These are phyloP conservation scores for Stipa capillata DNA, from an alignment of 176 grass and related monocot species.

Conservation along the genomic window DNA sequence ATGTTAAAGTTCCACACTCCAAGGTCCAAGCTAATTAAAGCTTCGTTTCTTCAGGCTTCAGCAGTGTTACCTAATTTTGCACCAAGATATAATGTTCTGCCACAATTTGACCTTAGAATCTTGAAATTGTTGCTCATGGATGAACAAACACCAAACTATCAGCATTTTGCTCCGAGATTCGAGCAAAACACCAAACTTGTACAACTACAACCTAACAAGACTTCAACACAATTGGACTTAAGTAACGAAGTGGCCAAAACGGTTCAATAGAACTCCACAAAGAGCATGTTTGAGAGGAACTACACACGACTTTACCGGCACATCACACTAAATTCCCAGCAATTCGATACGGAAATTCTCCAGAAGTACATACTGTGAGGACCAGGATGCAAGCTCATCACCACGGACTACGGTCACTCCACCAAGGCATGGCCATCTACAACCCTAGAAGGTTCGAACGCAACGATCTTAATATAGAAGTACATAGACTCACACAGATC, in stretches of 20 bases:
- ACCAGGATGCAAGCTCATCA: constrained; percentile 10
- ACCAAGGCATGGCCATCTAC: background rate
- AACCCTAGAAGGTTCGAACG: constrained; percentile 13
- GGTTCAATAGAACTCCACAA: background rate
- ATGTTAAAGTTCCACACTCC: background rate
- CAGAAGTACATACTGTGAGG: background rate
- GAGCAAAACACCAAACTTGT: background rate
- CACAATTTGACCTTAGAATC: background rate
- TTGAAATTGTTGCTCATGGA: background rate
- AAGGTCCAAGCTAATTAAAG: background rate
- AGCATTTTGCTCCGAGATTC: background rate
- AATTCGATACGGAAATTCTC: background rate
- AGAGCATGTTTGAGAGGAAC: background rate
- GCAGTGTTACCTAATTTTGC: background rate
- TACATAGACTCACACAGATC: background rate
- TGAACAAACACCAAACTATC: background rate
- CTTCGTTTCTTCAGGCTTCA: background rate
- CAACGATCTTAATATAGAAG: background rate
- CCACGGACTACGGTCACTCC: background rate
- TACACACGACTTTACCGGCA: background rate
- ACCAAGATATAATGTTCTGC: background rate
- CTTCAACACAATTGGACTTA: background rate
- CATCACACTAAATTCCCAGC: background rate
- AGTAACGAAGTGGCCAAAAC: background rate
- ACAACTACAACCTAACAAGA: background rate